Evolutionary conservation across 306 rosid genomes (phyloP), one percentile per base, ranked within the genome.

Genomic region (Herpetospermum pedunculosum): DNA sequence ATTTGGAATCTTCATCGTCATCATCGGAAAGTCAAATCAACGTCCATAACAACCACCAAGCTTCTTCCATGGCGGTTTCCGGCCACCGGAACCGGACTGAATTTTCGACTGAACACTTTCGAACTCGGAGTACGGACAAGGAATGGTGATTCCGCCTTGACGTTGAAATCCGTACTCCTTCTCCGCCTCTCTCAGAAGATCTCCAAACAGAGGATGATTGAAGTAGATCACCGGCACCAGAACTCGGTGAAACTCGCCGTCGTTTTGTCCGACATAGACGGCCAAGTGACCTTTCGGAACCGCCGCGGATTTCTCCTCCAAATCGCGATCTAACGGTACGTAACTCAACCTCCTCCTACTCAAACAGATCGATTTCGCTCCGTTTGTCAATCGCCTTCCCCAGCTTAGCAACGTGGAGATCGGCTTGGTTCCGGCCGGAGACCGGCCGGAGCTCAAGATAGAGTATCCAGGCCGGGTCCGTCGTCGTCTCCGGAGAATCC

Each of bases 211-310:
- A 0, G 97, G 99, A 57, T 94, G 99, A 80, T 91, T 94, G 40
- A 87, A 91, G 82, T 91, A 94, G 8, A 94, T 81, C 77, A 91
- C 96, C 3, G 99, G 99, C 60, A 94, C 92, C 80, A 91, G n/a
- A 3, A 89, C 96, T 0, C 99, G 82, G 49, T 71, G 89, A 63
- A 82, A 88, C 72, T 86, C 96, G 11, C 89, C 92, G 81, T 87
- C 95, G 19, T 85, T 81, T 77, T 89, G 89, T 1, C 92, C 97
- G 43, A 94, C 96, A 78, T 94, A 94, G 0, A 94, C 96, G 3
- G 97, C 99, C 81, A 88, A 72, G 68, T 91, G 87, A 1, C 99
- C 99, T 75, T 89, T 94, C 0, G 99, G 99, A 10, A 91, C 95
- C 13, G 83, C 28, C 19, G 46, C 28, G 1, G 74, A n/a, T 58